Conservation (phyloP, 2,329 filamentous ascomycete species). For the Penicillium sp. region DNA sequence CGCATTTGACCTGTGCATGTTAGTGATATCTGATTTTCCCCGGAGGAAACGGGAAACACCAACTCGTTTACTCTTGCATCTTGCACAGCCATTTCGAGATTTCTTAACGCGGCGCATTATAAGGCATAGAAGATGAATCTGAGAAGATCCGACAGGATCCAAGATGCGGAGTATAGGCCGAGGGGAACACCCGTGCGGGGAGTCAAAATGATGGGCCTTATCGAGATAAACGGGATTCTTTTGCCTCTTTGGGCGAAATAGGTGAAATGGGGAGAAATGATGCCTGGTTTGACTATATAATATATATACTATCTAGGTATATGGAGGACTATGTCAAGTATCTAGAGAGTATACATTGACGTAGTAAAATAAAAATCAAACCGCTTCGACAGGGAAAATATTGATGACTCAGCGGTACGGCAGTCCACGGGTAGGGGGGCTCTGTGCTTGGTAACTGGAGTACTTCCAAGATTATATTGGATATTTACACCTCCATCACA, state of each 20-base stretch:
- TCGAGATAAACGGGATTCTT: slow-evolving; percentile 13
- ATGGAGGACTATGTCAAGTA: not conserved
- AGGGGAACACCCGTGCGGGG: slow-evolving; percentile 14
- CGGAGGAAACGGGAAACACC: slow-evolving; percentile 10
- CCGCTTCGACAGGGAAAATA: not conserved
- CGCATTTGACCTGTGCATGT: slow-evolving; percentile 38
- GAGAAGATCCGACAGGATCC: slow-evolving; percentile 7
- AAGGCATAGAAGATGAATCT: not conserved
- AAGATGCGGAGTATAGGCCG: slow-evolving; percentile 9
- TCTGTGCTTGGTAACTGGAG: not conserved
- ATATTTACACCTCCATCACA: not conserved
- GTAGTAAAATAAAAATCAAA: not conserved
- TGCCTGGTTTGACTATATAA: not conserved
- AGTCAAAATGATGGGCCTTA: slow-evolving; percentile 6
- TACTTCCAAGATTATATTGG: not conserved
- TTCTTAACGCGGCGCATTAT: slow-evolving; percentile 43
- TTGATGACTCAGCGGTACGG: slow-evolving; percentile 1
- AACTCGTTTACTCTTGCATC: slow-evolving; percentile 43
- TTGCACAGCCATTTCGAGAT: slow-evolving; percentile 43
- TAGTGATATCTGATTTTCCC: not conserved
- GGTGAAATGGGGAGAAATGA: not conserved
- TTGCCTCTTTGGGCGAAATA: slow-evolving; percentile 17
- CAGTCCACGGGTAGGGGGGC: no score
- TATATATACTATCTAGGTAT: not conserved
- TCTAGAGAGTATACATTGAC: not conserved